Base-by-base conservation (phyloP, 2,329 filamentous ascomycete genomes). In the Stachybotrys echinatus region DNA sequence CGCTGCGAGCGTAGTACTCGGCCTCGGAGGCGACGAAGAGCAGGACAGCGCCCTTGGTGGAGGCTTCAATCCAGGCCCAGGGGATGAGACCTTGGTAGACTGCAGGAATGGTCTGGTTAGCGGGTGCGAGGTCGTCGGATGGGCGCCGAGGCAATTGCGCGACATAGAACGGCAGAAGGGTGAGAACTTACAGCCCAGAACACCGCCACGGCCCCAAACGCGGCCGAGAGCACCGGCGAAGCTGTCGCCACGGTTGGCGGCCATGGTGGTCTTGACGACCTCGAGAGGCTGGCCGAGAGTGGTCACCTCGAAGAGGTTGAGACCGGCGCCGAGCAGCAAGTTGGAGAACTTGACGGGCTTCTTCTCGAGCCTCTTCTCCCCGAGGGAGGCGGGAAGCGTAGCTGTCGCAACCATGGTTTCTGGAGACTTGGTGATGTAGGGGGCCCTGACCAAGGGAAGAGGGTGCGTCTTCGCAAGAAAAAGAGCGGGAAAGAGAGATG, bases 341-440 rank as follows among this genome's bases (percentile, higher is more conserved):
- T 99, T 99, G 79, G 91, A 96, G 82, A 97, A 97, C 84, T 96
- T 97, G 83, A 99, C 83, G 60, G 94, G 94, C 84, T 97, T 97
- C 88, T 97, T 97, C 87, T 96, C 92, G 70, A 95, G 77, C 72
- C 71, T 75, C 56, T 71, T 67, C 58, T 72, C 72, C 62, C 69
- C 64, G 56, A 71, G 60, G 67, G 70, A 75, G 71, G 69, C 75
- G 73, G 71, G 73, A 61, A 79, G 73, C 64, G 79, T 69, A 63
- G 74, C 69, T 64, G 76, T 74, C 66, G 79, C 74, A 72, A 83
- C 83, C 83, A 88, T 86, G 73, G 71, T 77, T 75, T 70, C 72
- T 69, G 67, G 66, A 66, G 72, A 60, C 74, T 74, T 74, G 74
- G 63, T 72, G 67, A 61, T 66, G n/a, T 58, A 70, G 68, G 79